phyloP scores from a whole-genome alignment of 2,329 filamentous ascomycete genomes.

The Davidsoniella neocaledoniae region DNA sequence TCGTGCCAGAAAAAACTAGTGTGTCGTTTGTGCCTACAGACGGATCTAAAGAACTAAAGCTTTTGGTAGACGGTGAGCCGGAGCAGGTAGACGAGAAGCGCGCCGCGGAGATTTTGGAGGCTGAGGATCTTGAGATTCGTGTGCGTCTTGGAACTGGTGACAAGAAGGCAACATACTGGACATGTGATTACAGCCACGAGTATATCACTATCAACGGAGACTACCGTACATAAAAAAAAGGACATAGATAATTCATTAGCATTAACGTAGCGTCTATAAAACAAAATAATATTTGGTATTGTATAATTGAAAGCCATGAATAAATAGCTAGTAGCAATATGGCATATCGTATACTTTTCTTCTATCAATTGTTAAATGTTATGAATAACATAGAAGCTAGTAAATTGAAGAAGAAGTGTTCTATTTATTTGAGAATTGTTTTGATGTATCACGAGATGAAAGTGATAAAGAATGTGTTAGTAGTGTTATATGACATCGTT shows the following conservation, averaged over 20 bases:
- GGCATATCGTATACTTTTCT: too few species aligned
- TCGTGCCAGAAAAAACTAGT: conserved; percentile 53
- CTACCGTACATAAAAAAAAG: conserved; percentile 38
- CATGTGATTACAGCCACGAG: conserved; percentile 75
- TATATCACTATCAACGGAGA: conserved; percentile 56
- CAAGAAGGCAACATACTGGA: conserved; percentile 61
- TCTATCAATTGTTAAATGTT: too few species aligned
- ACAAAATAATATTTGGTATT: too few species aligned
- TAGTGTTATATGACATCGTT: too few species aligned
- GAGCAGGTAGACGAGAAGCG: conserved; percentile 61
- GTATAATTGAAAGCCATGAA: too few species aligned
- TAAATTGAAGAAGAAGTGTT: too few species aligned
- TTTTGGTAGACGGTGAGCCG: conserved; percentile 65
- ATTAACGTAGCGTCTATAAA: too few species aligned
- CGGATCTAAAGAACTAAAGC: conserved; percentile 57
- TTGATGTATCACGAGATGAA: too few species aligned
- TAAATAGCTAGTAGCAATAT: too few species aligned
- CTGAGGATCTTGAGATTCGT: conserved; percentile 64
- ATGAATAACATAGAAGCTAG: too few species aligned
- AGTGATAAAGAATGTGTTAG: too few species aligned
- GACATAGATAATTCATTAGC: background rate
- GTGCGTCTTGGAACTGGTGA: conserved; percentile 54
- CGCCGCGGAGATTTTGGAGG: conserved; percentile 60
- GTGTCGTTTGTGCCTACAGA: conserved; percentile 67
- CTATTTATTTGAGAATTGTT: too few species aligned